Conservation (phyloP, 2,329 filamentous ascomycete species). For the Botrytis aclada region DNA sequence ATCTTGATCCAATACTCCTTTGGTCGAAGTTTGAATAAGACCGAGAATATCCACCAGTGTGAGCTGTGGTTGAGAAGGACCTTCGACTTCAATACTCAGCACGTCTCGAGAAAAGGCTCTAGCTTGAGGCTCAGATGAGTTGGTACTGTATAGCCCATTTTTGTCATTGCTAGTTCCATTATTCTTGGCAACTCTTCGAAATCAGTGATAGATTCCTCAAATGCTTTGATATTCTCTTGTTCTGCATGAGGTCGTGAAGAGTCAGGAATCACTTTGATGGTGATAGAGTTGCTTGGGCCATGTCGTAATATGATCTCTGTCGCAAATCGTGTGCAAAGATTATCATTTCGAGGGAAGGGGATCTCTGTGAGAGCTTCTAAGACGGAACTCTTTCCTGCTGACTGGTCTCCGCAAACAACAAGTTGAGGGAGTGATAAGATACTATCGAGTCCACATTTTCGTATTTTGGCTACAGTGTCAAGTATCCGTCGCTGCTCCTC, state of each 20-base stretch:
- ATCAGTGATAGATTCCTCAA: background rate
- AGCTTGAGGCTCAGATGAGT: background rate
- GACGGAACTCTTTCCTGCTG: background rate
- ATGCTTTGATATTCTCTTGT: background rate
- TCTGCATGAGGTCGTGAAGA: background rate
- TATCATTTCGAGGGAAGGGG: background rate
- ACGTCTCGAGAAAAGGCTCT: constrained; percentile 8
- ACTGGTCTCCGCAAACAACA: constrained; percentile 13
- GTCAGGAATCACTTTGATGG: constrained; percentile 6
- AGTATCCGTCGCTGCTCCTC: constrained; percentile 14
- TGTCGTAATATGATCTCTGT: constrained; percentile 14
- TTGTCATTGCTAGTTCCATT: background rate
- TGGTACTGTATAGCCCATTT: background rate
- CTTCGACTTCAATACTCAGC: constrained; percentile 7
- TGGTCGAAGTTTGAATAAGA: background rate
- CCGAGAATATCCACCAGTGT: constrained; percentile 6
- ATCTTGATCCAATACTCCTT: background rate
- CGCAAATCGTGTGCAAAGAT: constrained; percentile 9
- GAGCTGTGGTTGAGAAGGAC: background rate
- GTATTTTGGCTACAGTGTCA: constrained; percentile 10
- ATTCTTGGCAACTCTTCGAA: background rate
- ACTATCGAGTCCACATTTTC: constrained; percentile 8
- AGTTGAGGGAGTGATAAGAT: constrained; percentile 4
- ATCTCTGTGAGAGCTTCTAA: constrained; percentile 6
- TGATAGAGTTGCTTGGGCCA: background rate